These are phyloP conservation scores for Vitis cinerea DNA, from an alignment of 164 flowering plant genomes.

Conservation along the genomic window DNA sequence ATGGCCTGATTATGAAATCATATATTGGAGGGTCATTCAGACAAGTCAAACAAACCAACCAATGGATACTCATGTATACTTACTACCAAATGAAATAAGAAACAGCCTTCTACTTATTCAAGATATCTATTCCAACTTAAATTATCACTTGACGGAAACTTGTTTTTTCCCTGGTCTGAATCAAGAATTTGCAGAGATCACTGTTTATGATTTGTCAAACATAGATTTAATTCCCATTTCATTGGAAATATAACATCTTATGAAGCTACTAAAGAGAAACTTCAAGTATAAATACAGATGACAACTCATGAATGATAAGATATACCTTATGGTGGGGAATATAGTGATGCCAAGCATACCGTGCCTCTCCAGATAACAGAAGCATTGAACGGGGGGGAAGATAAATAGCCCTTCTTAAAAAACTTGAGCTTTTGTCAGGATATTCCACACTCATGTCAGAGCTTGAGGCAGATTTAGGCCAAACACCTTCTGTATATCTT, in stretches of 20 bases:
- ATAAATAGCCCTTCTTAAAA: conserved; percentile 58
- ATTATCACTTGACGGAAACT: too few species aligned
- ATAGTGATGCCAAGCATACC: conserved; percentile 98
- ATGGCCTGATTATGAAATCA: too few species aligned
- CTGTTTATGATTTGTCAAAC: too few species aligned
- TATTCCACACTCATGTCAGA: conserved; percentile 26
- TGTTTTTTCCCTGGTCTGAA: too few species aligned
- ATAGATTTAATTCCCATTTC: neutral
- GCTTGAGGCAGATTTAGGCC: conserved; percentile 31
- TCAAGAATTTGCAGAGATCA: too few species aligned
- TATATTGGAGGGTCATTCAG: too few species aligned
- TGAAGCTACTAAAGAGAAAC: neutral
- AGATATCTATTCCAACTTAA: too few species aligned
- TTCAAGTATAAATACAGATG: neutral
- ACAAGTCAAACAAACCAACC: too few species aligned
- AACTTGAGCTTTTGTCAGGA: conserved; percentile 30
- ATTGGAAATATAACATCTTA: neutral
- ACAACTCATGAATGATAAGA: neutral
- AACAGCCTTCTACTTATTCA: too few species aligned
- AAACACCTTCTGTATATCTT: conserved; percentile 60
- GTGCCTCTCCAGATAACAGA: conserved; percentile 81
- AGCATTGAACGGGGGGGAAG: conserved; percentile 95
- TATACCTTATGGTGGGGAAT: conserved; percentile 95
- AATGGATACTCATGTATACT: too few species aligned
- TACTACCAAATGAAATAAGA: too few species aligned